These are phyloP conservation scores for Kodamaea laetipori DNA, from an alignment of 805 yeast genomes.

Conservation along the genomic window DNA sequence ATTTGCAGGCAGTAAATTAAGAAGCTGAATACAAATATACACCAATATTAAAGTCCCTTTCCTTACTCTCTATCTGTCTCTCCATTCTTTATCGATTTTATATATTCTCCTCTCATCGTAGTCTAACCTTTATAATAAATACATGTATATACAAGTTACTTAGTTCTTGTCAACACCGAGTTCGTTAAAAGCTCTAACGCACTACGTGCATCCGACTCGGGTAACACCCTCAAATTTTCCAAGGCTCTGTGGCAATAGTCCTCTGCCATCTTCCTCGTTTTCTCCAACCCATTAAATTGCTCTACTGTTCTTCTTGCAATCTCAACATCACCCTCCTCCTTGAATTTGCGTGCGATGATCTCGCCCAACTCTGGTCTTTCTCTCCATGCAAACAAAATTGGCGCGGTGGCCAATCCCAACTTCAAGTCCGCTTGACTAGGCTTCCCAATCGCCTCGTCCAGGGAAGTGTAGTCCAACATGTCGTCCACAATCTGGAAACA, in stretches of 20 bases:
- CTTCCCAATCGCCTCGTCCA: conserved; percentile 83
- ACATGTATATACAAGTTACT: conserved; percentile 37
- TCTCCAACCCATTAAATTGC: conserved; percentile 69
- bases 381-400: conserved; percentile 93
- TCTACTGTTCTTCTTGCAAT: conserved; percentile 75
- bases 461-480: conserved; percentile 90
- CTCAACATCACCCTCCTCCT: conserved; percentile 79
- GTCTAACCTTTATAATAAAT: conserved; percentile 1
- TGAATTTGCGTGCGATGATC: conserved; percentile 80
- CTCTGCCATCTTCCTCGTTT: conserved; percentile 76
- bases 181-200: conserved; percentile 85
- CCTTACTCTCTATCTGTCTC: no score
- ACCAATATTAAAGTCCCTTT: no score
- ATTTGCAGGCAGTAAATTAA: no score
- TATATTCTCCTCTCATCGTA: no score
- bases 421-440: conserved; percentile 95
- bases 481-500: conserved; percentile 97
- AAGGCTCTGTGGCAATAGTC: conserved; percentile 78
- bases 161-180: conserved; percentile 78
- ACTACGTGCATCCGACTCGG: conserved; percentile 85
- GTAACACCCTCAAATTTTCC: conserved; percentile 67
- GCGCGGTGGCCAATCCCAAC: conserved; percentile 95
- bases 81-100: no score
- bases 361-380: conserved; percentile 82
- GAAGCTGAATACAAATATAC: no score